Conservation (phyloP, 2,329 filamentous ascomycete genomes). For the Biscogniauxia mediterranea region DNA sequence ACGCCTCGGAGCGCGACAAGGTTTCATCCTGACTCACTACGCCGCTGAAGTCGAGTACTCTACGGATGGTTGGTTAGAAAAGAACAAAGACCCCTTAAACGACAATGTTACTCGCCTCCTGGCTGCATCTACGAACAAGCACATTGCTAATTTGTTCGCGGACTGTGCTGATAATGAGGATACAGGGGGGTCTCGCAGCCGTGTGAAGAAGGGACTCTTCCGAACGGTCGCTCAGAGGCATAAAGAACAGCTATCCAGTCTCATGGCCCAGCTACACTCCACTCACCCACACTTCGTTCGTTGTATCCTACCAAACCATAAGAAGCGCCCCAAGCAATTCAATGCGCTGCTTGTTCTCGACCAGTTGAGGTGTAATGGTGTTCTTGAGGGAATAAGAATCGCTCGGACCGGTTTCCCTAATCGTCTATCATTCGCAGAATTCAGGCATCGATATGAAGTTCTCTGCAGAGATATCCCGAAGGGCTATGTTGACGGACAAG, state of each 20-base stretch:
- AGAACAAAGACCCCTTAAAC: slow-evolving; percentile 98
- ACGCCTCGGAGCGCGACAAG: slow-evolving; percentile 69
- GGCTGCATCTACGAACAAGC: slow-evolving; percentile 75
- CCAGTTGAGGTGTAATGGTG: slow-evolving; percentile 97
- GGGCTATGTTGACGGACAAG: slow-evolving; percentile 87
- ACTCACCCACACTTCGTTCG: slow-evolving; percentile 98
- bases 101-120: slow-evolving; percentile 93
- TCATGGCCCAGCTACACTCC: slow-evolving; percentile 92
- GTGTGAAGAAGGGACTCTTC: slow-evolving; percentile 97
- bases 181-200: slow-evolving; percentile 62
- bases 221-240: slow-evolving; percentile 94
- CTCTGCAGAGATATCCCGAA: slow-evolving; percentile 86
- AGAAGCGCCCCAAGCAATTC: slow-evolving; percentile 92
- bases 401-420: slow-evolving; percentile 97
- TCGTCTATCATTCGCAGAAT: slow-evolving; percentile 85
- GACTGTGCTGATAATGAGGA: slow-evolving; percentile 85
- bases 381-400: slow-evolving; percentile 97
- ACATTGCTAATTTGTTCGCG: slow-evolving; percentile 79
- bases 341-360: slow-evolving; percentile 90
- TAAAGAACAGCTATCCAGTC: slow-evolving; percentile 95
- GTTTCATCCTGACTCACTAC: slow-evolving; percentile 95
- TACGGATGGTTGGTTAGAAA: slow-evolving; percentile 92
- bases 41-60: slow-evolving; percentile 97
- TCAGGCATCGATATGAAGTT: slow-evolving; percentile 93
- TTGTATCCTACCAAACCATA: slow-evolving; percentile 97